A percentile compares a stretch with the other conserved stretches of the same genome.
phyloP scores from a whole-genome alignment of 345 rosid genomes.

The Pseudoturritis turrita region DNA sequence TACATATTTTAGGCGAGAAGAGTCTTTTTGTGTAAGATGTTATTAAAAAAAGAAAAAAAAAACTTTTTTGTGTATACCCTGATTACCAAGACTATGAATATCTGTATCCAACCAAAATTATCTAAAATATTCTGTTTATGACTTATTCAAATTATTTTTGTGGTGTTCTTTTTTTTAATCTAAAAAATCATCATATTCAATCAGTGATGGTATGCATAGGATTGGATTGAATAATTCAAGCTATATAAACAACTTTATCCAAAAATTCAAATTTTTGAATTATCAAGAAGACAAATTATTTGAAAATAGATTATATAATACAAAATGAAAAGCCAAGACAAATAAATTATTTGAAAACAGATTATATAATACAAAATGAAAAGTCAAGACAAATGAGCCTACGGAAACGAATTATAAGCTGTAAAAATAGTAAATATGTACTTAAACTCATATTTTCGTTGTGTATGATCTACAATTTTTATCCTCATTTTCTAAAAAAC shows the following conservation, averaged over 20 bases:
- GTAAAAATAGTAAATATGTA: background rate
- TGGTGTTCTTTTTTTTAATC: background rate
- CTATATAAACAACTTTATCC: background rate
- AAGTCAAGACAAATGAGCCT: background rate
- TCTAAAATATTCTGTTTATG: background rate
- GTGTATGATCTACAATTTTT: background rate
- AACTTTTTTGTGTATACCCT: background rate
- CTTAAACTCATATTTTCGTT: background rate
- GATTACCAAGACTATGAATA: background rate
- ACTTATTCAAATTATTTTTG: background rate
- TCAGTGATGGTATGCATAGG: background rate
- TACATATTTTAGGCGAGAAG: conserved; percentile 16
- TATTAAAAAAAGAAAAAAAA: too few relatives aligned
- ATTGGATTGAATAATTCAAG: conserved; percentile 1
- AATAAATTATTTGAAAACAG: background rate
- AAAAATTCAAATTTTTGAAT: background rate
- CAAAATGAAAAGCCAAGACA: background rate
- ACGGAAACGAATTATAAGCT: background rate
- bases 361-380: background rate
- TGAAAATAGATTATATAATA: background rate
- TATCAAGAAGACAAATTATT: background rate
- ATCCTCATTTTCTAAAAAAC: background rate
- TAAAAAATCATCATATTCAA: background rate
- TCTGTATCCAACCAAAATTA: conserved; percentile 8
- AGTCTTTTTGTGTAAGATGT: background rate